Conservation (phyloP, 169 alveolate genomes). For the Eimeria tenella region DNA sequence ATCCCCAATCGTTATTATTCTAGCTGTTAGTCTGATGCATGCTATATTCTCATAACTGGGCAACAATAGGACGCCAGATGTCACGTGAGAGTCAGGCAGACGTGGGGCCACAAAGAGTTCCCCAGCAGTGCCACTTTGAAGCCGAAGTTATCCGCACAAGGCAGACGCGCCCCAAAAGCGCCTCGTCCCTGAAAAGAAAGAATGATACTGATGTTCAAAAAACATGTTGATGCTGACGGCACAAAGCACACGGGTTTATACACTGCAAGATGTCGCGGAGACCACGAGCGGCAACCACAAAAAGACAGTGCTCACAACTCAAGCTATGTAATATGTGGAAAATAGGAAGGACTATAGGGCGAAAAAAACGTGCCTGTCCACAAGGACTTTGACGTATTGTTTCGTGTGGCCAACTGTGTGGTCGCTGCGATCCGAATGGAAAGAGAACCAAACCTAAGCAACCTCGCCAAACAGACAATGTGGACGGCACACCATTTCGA, state of each 20-base stretch:
- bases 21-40: too few species aligned
- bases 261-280: neutral
- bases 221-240: neutral
- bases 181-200: constrained; percentile 72
- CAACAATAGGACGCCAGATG: too few species aligned
- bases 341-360: neutral
- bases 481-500: too few species aligned
- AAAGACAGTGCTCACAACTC: neutral
- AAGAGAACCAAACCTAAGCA: constrained; percentile 79
- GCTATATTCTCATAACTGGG: too few species aligned
- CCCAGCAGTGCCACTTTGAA: constrained; percentile 76
- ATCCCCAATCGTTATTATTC: too few species aligned
- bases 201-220: too few species aligned
- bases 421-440: constrained; percentile 66
- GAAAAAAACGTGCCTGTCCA: constrained; percentile 62
- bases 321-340: neutral
- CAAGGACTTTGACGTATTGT: constrained; percentile 81
- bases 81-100: neutral
- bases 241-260: neutral
- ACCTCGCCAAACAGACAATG: too few species aligned
- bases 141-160: constrained; percentile 55
- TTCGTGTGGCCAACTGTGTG: constrained; percentile 83
- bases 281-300: neutral
- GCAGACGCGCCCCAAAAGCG: constrained; percentile 61
- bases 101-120: constrained; percentile 43